These are phyloP conservation scores for Colletotrichum sp. DNA, from an alignment of 2,329 filamentous ascomycete species.

Conservation along the genomic window DNA sequence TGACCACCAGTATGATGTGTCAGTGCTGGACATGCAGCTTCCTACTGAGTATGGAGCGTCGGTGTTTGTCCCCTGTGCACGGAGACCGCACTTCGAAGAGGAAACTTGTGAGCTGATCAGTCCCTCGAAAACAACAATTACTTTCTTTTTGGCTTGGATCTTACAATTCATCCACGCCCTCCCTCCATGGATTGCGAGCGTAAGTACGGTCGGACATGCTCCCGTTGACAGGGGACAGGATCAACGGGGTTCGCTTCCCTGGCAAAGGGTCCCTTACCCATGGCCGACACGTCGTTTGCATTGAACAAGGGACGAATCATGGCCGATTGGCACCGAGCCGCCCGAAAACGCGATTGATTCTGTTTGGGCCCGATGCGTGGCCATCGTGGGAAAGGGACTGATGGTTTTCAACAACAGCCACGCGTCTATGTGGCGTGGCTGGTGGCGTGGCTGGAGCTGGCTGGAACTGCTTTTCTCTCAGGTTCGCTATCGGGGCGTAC, in stretches of 20 bases:
- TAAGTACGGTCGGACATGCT: background rate
- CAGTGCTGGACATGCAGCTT: background rate
- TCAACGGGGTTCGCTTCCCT: background rate
- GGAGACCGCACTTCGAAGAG: background rate
- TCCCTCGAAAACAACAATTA: background rate
- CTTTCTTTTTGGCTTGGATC: background rate
- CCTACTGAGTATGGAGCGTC: background rate
- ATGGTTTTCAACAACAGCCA: background rate
- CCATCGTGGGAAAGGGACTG: background rate
- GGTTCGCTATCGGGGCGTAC: background rate
- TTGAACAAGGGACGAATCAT: background rate
- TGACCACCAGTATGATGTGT: background rate
- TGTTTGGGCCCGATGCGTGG: background rate
- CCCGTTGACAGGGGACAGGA: background rate
- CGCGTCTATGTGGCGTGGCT: background rate
- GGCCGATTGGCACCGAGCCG: background rate
- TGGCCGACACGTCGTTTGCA: background rate
- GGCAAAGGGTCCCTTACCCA: background rate
- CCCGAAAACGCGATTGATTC: background rate
- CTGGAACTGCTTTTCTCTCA: background rate
- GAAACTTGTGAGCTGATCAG: constrained; percentile 6
- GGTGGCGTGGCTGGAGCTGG: background rate
- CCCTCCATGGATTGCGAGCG: background rate
- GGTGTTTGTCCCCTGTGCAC: background rate
- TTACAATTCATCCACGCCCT: constrained; percentile 1